Evolutionary conservation across 345 rosid species (phyloP).

Genomic region (Odontarrhena argentea): DNA sequence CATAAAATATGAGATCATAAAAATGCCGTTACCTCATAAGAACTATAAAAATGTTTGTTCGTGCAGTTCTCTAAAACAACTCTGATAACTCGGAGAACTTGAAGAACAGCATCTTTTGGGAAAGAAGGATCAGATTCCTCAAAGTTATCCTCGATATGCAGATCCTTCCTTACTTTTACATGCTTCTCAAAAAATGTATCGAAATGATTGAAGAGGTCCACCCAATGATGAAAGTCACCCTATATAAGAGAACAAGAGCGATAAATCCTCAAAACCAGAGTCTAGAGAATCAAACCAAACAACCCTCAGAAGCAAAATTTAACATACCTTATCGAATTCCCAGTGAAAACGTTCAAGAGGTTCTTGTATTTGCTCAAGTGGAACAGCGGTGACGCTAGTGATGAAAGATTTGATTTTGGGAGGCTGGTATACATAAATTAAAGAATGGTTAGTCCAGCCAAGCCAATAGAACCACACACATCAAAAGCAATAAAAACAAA

Average conservation of each 20-base stretch:
- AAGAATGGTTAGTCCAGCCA: constrained; percentile 13
- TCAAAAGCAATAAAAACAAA: neutral
- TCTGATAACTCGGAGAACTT: constrained; percentile 89
- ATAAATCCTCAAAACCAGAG: constrained; percentile 31
- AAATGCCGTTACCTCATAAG: constrained; percentile 74
- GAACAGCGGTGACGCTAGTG: constrained; percentile 60
- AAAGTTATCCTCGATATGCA: constrained; percentile 73
- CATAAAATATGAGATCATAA: constrained; percentile 8
- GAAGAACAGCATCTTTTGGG: constrained; percentile 89
- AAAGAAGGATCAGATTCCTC: constrained; percentile 74
- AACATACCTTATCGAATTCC: constrained; percentile 88
- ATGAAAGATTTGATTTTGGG: constrained; percentile 86
- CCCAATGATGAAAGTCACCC: constrained; percentile 99
- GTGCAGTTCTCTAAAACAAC: constrained; percentile 92
- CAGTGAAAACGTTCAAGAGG: constrained; percentile 79
- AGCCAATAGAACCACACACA: neutral
- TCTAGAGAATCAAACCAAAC: neutral
- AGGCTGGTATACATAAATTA: constrained; percentile 60
- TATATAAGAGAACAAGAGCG: constrained; percentile 40
- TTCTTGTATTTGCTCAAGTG: constrained; percentile 74
- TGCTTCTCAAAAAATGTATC: constrained; percentile 93
- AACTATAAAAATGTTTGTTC: constrained; percentile 82
- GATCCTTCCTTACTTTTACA: constrained; percentile 78
- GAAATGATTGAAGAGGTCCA: constrained; percentile 91
- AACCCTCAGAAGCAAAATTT: constrained; percentile 15